phyloP scores from a whole-genome alignment of 305 asterid species.

The Rubia peregrina region DNA sequence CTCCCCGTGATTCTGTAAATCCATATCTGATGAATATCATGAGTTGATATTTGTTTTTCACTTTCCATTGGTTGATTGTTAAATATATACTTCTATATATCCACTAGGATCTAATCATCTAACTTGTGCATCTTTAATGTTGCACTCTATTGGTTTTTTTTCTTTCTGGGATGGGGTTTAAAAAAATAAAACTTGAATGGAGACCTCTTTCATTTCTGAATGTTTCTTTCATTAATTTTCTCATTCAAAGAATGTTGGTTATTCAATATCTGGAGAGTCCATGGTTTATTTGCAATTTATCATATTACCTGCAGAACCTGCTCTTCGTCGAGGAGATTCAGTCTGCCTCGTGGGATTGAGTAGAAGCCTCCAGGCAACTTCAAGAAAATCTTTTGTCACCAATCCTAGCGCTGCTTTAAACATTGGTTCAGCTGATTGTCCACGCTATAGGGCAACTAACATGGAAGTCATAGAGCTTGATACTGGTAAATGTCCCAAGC shows the following conservation, averaged over 20 bases:
- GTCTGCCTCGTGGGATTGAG: slow-evolving; percentile 93
- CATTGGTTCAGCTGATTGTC: slow-evolving; percentile 88
- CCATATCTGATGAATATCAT: not conserved
- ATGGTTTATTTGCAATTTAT: not conserved
- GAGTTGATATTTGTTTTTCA: not conserved
- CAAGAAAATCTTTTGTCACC: slow-evolving; percentile 90
- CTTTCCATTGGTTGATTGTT: not conserved
- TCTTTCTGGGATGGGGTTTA: not conserved
- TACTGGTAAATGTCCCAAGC: slow-evolving; percentile 47
- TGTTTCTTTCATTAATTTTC: not conserved
- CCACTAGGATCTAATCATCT: not conserved
- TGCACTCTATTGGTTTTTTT: not conserved
- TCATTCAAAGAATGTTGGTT: too few relatives aligned
- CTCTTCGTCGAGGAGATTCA: slow-evolving; percentile 89
- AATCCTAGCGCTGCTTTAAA: slow-evolving; percentile 90
- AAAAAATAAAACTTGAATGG: not conserved
- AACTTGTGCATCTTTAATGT: not conserved
- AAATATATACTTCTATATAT: too few relatives aligned
- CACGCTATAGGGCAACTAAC: slow-evolving; percentile 93
- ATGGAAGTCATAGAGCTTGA: slow-evolving; percentile 99
- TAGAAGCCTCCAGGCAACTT: slow-evolving; percentile 92
- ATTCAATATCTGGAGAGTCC: not conserved
- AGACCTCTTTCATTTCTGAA: not conserved
- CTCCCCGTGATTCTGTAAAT: not conserved
- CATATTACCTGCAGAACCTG: slow-evolving; percentile 56